Evolutionary conservation across 2,329 filamentous ascomycete species (phyloP), one percentile per base, ranked within the genome.

Genomic region (Monilinia laxa): DNA sequence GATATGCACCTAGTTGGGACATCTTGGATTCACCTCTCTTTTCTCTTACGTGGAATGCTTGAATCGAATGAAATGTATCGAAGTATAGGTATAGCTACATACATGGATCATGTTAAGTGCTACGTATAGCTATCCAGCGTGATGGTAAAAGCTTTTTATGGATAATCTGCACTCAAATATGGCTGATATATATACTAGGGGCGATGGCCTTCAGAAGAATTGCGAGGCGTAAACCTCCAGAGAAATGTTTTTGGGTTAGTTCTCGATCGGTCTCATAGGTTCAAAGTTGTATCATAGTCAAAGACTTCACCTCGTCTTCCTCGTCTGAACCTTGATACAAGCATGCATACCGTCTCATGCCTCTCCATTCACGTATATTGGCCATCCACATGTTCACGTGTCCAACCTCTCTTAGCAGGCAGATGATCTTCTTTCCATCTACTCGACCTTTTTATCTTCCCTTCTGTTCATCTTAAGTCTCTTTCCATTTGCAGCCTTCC

Each of bases 1-100:
- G 20, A 28, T 28, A 14, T 25, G 35, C n/a, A 25, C 51, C 3
- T 16, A 40, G 20, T 16, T n/a, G 11, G 40, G 18, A 35, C 12
- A 31, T 9, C 25, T 59, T 47, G 1, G 3, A 49, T 59, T 47
- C 25, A 18, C 11, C 18, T 20, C 28, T 35, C 5, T 18, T 59
- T 58, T n/a, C 18, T 35, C 31, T 38, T 62, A 52, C 59, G 59
- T 62, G 59, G 59, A 16, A 40, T 23, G 59, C 47, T 38, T 4
- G 12, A 62, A n/a, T 49, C 47, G 31, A 62, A 62, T 62, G 45
- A 38, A 62, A 52, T 62, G 45, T 40, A 12, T 28, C 5, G 5
- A 52, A 35, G 31, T 52, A 49, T 47, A 23, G 23, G 9, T 52
- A 52, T 40, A 52, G 59, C 42, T 59, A 62, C 31, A 62, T 49